Conservation (phyloP, 768 basidiomycete genomes). For the Boletus rubroflammeus region DNA sequence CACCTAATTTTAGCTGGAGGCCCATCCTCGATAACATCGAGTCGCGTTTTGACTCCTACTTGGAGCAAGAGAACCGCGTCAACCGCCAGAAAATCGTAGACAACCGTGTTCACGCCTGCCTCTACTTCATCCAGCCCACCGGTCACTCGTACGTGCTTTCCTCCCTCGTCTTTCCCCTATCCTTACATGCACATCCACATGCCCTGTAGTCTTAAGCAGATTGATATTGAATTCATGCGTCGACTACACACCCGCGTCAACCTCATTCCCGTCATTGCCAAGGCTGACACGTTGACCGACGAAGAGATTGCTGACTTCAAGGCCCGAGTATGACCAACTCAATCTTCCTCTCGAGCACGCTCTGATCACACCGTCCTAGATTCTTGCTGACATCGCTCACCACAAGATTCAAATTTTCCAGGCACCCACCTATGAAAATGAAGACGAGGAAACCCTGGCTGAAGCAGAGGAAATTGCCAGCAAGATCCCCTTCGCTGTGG, state of each 20-base stretch:
- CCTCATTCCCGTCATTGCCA: conserved; percentile 97
- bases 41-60: conserved; percentile 93
- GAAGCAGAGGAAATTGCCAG: conserved; percentile 97
- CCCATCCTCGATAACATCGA: conserved; percentile 99
- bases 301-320: conserved; percentile 94
- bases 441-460: conserved; percentile 96
- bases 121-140: conserved; percentile 99
- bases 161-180: too few relatives aligned
- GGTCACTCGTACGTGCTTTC: conserved; percentile 79
- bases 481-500: conserved; percentile 98
- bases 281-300: conserved; percentile 96
- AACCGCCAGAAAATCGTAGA: conserved; percentile 92
- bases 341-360: not conserved
- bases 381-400: conserved; percentile 87
- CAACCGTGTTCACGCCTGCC: conserved; percentile 96
- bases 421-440: conserved; percentile 95
- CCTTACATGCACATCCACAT: too few relatives aligned
- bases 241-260: conserved; percentile 97
- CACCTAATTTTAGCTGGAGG: conserved; percentile 71
- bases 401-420: conserved; percentile 99
- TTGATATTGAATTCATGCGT: conserved; percentile 99
- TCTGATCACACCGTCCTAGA: conserved; percentile 42
- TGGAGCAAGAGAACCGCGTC: conserved; percentile 98
- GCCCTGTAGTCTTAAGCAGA: conserved; percentile 79
- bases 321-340: conserved; percentile 58